Base-by-base conservation (phyloP, 202 grass and related monocot species). In the Carex arenaria region DNA sequence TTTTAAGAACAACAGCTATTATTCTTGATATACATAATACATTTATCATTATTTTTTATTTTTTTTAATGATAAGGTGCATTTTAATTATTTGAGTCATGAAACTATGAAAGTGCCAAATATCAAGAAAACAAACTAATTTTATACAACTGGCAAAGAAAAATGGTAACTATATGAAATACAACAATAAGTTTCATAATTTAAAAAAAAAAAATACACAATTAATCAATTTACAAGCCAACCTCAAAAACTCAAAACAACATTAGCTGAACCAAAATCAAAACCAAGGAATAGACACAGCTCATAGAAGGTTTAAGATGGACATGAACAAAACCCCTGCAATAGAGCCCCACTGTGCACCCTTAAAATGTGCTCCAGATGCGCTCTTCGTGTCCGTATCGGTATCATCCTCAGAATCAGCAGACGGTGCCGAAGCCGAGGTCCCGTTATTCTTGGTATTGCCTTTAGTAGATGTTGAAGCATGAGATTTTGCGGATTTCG, bases 401-500 rank as follows among this genome's bases (percentile, higher is more conserved):
- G 85, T 66, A 22, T 82, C 80, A 54, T 47, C 86, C 30, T 90
- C 90, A 8, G 90, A 79, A 0, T 10, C 84, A 2, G 92, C 89
- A 53, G 90, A 80, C 34, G 91, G 90, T 28, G 90, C 81, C 84
- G 92, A 86, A 17, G 68, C 90, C 4, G 82, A 13, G 13, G 92
- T 47, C 64, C 4, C 52, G 34, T 94, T 94, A 82, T 88, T 90
- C 88, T 93, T 93, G 61, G 66, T 59, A 72, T 94, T 94, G 57
- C 86, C 67, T 82, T 86, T 88, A 54, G 56, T 2, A 5, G 91
- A 78, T 11, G 88, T 80, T 12, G 91, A 64, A 0, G 91, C 81
- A 0, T 93, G 93, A 0, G 91, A 89, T 0, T 93, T 90, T 2
- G 89, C 82, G 0, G 92, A 87, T 79, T 95, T 87, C 2, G 93